Conservation (phyloP, 208 protist species). For the Crithidia mellificae region DNA sequence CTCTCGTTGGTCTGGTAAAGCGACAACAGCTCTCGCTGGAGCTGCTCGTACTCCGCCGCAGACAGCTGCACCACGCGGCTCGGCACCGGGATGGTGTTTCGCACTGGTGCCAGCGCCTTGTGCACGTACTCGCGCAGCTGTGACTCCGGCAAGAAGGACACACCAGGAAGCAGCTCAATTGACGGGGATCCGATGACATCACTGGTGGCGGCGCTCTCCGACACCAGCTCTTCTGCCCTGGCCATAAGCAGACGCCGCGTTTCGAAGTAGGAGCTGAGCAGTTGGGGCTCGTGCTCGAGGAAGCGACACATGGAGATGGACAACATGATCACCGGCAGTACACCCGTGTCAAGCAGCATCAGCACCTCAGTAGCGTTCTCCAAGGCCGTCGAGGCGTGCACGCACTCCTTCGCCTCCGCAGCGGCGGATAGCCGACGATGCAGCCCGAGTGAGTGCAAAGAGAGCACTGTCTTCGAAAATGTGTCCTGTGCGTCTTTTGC, state of each 20-base stretch:
- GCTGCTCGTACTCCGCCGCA: constrained; percentile 21
- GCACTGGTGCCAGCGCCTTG: neutral
- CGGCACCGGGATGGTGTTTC: neutral
- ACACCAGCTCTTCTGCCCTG: neutral
- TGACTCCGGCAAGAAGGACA: constrained; percentile 9
- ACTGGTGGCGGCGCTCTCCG: neutral
- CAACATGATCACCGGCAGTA: constrained; percentile 17
- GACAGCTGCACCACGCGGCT: constrained; percentile 20
- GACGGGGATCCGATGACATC: neutral
- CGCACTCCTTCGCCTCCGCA: neutral
- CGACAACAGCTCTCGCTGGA: constrained; percentile 33
- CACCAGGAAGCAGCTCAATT: neutral
- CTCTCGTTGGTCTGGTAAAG: constrained; percentile 38
- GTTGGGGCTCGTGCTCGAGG: constrained; percentile 9
- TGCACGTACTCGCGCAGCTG: constrained; percentile 12
- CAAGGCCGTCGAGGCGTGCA: neutral
- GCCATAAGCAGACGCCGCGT: constrained; percentile 15
- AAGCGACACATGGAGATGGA: constrained; percentile 5
- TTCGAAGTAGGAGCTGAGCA: constrained; percentile 9
- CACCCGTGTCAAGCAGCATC: constrained; percentile 7
- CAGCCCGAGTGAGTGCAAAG: constrained; percentile 8
- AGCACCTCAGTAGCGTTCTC: constrained; percentile 7
- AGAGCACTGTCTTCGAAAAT: neutral
- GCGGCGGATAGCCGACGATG: neutral
- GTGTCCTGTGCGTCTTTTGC: neutral